phyloP scores from a whole-genome alignment of 1,284 basidiomycete species.

The Ustilago hordei region DNA sequence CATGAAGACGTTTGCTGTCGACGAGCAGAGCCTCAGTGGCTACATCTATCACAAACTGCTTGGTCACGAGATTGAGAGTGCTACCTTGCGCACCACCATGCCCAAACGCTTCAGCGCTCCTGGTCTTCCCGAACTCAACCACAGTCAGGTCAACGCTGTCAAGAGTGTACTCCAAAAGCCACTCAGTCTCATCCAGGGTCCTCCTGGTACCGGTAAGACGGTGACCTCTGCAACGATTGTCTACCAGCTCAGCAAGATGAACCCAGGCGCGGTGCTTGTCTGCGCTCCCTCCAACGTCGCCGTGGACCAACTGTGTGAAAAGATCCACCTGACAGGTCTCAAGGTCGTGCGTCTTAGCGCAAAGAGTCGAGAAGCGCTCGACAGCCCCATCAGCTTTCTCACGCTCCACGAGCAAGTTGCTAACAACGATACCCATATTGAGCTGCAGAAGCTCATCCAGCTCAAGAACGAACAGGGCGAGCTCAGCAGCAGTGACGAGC shows the following conservation, averaged over 20 bases:
- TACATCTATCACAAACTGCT: slow-evolving; percentile 99
- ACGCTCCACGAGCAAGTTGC: slow-evolving; percentile 97
- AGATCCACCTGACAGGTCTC: slow-evolving; percentile 95
- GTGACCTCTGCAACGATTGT: slow-evolving; percentile 99
- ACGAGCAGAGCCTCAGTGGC: slow-evolving; percentile 98
- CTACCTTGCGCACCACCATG: slow-evolving; percentile 85
- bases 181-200: slow-evolving; percentile 92
- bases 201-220: slow-evolving; percentile 98
- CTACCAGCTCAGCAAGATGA: slow-evolving; percentile 99
- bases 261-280: slow-evolving; percentile 97
- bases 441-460: slow-evolving; percentile 96
- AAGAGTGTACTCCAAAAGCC: slow-evolving; percentile 98
- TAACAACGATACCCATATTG: slow-evolving; percentile 80
- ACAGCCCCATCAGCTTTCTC: slow-evolving; percentile 90
- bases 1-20: slow-evolving; percentile 99
- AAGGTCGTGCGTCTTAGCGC: slow-evolving; percentile 98
- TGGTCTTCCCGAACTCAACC: slow-evolving; percentile 96
- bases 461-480: slow-evolving; percentile 98
- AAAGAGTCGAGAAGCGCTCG: slow-evolving; percentile 96
- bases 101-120: slow-evolving; percentile 95
- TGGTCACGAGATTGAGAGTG: slow-evolving; percentile 93
- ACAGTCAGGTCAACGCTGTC: slow-evolving; percentile 99
- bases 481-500: slow-evolving; percentile 92
- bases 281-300: slow-evolving; percentile 99
- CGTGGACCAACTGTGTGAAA: slow-evolving; percentile 98